Base-by-base conservation (phyloP, 148 eudicot species). In the Talinum fruticosum region DNA sequence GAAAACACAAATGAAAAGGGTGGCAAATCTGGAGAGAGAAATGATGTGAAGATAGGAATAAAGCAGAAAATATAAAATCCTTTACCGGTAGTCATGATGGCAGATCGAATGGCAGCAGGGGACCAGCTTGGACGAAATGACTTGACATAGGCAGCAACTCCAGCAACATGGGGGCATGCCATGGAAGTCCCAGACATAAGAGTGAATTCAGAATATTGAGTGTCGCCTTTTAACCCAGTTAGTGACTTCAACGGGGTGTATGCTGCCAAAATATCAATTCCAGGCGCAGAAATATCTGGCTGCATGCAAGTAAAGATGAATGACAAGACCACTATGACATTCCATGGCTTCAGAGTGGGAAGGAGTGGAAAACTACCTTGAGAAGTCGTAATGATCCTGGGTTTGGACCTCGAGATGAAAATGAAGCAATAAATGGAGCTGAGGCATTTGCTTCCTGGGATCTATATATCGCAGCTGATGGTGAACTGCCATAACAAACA, bases 261-360 rank as follows among this genome's bases (percentile, higher is more conserved):
- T 34, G 98, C 75, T 70, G 98, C 98, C 79, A 94, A 84, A 70
- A 94, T 92, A 81, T 90, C 97, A 41, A 92, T 79, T 4, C 98
- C 98, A 6, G 98, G 98, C 53, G 98, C 98, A 76, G 93, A 87
- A 75, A 92, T 88, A 79, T 95, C 98, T 35, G 98, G 98, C 97
- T 95, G 92, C 29, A 67, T 26, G 24, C 6, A 32, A 45, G 47
- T 30, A 13, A n/a, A 41, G 30, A 78, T 23, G 68, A 68, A 14
- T 64, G 35, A 66, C 10, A 23, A 47, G 23, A 32, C 41, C 34
- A n/a, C 24, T 23, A 37, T 41, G 26, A 19, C 34, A 6, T 3
- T 57, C 24, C 32, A 49, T 19, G 14, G 36, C 16, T 19, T 57
- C 14, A 33, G 16, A 37, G 41, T 37, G 32, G 8, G 24, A 32